Base-by-base conservation (phyloP, 495 filamentous ascomycete species). In the Aspergillus sclerotiicarbonarius region DNA sequence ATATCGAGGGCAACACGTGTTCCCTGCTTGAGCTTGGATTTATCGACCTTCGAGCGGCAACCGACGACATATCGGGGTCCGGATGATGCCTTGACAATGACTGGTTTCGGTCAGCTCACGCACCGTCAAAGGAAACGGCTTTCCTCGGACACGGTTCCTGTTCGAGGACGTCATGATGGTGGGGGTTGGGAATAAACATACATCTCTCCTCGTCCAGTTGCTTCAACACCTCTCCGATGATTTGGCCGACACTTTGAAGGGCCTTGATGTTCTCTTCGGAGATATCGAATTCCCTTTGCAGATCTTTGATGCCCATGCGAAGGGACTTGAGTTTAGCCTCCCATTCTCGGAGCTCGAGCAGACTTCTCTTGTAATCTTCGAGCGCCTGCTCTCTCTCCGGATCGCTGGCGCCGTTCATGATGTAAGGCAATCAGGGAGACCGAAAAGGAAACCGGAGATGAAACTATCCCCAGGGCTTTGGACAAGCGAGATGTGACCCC, bases 261-360 rank as follows among this genome's bases (percentile, higher is more conserved):
- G 94, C 94, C 80, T 99, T 99, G 81, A 99, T 98, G 78, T 98
- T 98, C 60, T 99, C 95, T 74, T 99, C 94, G 25, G 94, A 97
- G 53, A 92, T 85, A 72, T 98, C 92, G 65, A 92, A 98, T 58
- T 98, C 92, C 60, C 90, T 91, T 66, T 96, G 91, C 39, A 97
- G 73, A 51, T 87, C 91, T 78, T 96, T 98, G 73, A 99, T 96
- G 39, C 96, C 95, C 75, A 92, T 75, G 45, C 94, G 88, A 56
- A 99, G 73, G 8, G 85, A 82, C 76, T 96, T 98, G 46, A 98
- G 80, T 81, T 98, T 98, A 20, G 95, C 87, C 72, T 99, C 95
- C 90, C 91, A 97, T 81, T 99, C 95, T 74, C 94, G 86, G 55
- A 95, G 92, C 72, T 99, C 94, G 69, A 97, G 78, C 54, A 99